These are phyloP conservation scores for Nakazawaea ishiwadae DNA, from an alignment of 805 yeast genomes.

Conservation along the genomic window DNA sequence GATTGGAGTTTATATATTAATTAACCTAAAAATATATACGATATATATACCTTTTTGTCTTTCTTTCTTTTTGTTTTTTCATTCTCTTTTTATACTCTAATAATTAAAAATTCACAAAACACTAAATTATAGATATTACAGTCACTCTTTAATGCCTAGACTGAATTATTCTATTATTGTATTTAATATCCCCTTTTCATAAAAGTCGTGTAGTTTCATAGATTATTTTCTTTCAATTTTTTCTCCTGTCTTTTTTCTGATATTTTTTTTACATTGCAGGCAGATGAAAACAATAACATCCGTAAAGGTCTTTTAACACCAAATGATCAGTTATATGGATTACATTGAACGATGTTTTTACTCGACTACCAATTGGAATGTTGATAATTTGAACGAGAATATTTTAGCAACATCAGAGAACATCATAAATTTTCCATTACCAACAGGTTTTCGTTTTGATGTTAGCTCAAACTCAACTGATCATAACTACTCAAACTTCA, in stretches of 20 bases:
- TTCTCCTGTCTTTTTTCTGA: not conserved
- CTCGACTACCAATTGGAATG: conserved; percentile 69
- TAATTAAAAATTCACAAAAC: too few species aligned
- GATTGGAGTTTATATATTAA: too few species aligned
- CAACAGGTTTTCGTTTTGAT: conserved; percentile 59
- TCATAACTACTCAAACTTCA: conserved; percentile 66
- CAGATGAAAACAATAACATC: not conserved
- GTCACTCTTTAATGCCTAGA: too few species aligned
- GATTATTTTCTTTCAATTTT: not conserved
- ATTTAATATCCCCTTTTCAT: too few species aligned
- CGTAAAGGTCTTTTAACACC: not conserved
- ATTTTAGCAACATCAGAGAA: conserved; percentile 67
- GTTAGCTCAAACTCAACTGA: conserved; percentile 68
- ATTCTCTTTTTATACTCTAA: too few species aligned
- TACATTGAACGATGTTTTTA: conserved; percentile 72
- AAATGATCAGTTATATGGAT: conserved; percentile 84
- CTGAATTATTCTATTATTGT: too few species aligned
- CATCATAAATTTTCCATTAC: conserved; percentile 69
- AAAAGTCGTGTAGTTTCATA: too few species aligned
- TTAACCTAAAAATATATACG: too few species aligned
- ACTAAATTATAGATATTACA: too few species aligned
- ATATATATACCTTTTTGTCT: too few species aligned
- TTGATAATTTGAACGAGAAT: conserved; percentile 71
- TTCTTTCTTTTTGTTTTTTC: too few species aligned
- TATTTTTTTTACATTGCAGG: too few species aligned